A percentile compares a stretch with the other conserved stretches of the same genome.
Conservation (phyloP, 257 asterid genomes). For the Linaria vulgaris region DNA sequence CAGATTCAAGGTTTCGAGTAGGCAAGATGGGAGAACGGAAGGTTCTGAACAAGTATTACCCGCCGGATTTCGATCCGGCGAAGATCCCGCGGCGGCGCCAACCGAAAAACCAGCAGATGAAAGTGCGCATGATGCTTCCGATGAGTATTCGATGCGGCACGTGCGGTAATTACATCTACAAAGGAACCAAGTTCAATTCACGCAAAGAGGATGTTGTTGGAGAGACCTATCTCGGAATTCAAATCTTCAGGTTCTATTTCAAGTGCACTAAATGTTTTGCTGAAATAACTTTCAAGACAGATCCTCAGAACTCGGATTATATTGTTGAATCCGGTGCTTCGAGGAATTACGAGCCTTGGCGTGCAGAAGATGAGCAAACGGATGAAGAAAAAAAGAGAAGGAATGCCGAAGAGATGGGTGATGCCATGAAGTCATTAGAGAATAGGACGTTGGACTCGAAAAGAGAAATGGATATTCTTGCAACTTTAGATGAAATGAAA, state of each 20-base stretch:
- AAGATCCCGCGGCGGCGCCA: conserved; percentile 86
- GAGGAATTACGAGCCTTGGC: conserved; percentile 90
- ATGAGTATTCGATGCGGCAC: conserved; percentile 82
- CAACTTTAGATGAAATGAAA: conserved; percentile 88
- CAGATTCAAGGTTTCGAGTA: too few species aligned
- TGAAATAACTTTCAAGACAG: conserved; percentile 86
- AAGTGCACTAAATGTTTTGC: conserved; percentile 88
- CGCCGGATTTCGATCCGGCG: conserved; percentile 91
- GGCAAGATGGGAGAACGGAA: conserved; percentile 97
- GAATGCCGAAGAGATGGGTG: conserved; percentile 87
- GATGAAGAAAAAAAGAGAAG: conserved; percentile 62
- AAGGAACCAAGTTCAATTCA: conserved; percentile 73
- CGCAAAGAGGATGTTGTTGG: conserved; percentile 83
- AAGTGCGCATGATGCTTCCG: conserved; percentile 94
- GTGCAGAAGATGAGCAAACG: conserved; percentile 76
- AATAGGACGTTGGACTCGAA: conserved; percentile 82
- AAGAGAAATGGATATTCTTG: conserved; percentile 88
- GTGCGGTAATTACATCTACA: conserved; percentile 71
- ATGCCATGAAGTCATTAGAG: conserved; percentile 95
- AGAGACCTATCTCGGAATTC: conserved; percentile 84
- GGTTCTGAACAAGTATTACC: conserved; percentile 84
- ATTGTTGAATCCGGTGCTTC: conserved; percentile 81
- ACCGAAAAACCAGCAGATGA: conserved; percentile 73
- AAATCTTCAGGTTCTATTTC: conserved; percentile 79
- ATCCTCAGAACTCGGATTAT: conserved; percentile 88